These are phyloP conservation scores for Solanum gandarillasii DNA, from an alignment of 257 asterid genomes.

Conservation along the genomic window DNA sequence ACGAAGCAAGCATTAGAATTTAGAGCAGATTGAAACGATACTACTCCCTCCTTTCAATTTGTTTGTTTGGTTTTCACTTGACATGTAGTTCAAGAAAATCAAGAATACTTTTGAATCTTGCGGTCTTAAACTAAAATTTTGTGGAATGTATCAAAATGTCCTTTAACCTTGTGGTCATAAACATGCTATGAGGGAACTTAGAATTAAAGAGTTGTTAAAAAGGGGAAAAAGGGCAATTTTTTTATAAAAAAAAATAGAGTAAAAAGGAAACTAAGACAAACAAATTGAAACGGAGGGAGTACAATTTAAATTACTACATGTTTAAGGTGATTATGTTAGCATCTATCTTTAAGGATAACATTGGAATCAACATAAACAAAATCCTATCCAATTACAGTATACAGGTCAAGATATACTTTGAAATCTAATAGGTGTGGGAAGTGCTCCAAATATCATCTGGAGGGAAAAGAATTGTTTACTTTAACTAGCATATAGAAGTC, in stretches of 20 bases:
- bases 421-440: background rate
- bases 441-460: background rate
- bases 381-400: background rate
- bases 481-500: background rate
- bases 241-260: background rate
- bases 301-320: background rate
- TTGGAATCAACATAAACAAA: background rate
- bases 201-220: background rate
- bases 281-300: background rate
- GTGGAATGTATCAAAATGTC: background rate
- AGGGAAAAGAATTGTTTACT: background rate
- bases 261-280: background rate
- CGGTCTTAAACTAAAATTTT: background rate
- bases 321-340: background rate
- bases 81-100: background rate
- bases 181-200: background rate
- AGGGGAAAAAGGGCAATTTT: too few relatives aligned
- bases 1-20: background rate
- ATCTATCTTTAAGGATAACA: background rate
- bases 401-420: background rate
- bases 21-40: background rate
- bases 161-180: background rate
- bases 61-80: background rate
- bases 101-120: background rate
- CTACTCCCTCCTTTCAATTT: background rate